A percentile compares a stretch with the other conserved stretches of the same genome.
These are phyloP conservation scores for Xylaria hypoxylon DNA, from an alignment of 2,329 filamentous ascomycete species.

Conservation along the genomic window DNA sequence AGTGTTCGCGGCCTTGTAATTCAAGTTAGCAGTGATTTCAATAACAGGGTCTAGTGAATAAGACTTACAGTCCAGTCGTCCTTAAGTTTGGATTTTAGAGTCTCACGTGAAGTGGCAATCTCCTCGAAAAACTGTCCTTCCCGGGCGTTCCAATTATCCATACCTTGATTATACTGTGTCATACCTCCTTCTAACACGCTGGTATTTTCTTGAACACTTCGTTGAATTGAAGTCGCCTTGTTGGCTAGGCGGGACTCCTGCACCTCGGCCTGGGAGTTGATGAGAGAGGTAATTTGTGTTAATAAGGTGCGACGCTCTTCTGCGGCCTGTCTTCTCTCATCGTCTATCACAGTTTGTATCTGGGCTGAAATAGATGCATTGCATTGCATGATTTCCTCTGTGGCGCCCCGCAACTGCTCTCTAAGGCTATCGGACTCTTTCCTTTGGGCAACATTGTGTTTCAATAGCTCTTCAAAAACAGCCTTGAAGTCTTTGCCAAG, in stretches of 20 bases:
- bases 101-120: constrained; percentile 78
- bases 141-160: constrained; percentile 79
- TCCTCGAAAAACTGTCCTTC: constrained; percentile 77
- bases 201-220: constrained; percentile 73
- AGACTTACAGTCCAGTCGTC: constrained; percentile 82
- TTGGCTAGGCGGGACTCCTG: constrained; percentile 78
- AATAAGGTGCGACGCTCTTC: constrained; percentile 80
- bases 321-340: constrained; percentile 79
- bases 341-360: constrained; percentile 76
- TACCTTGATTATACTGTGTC: constrained; percentile 73
- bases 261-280: constrained; percentile 77
- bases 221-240: constrained; percentile 71
- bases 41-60: constrained; percentile 55
- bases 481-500: constrained; percentile 88
- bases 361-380: constrained; percentile 74
- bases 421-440: constrained; percentile 79
- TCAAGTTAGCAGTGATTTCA: constrained; percentile 42
- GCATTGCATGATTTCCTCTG: constrained; percentile 73
- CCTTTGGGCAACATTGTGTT: constrained; percentile 80
- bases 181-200: constrained; percentile 74
- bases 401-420: constrained; percentile 77
- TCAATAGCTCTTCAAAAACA: constrained; percentile 84
- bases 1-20: constrained; percentile 73
- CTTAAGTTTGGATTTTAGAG: constrained; percentile 83
- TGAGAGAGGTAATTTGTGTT: constrained; percentile 79